Conservation (phyloP, 2,329 filamentous ascomycete species). For the Clathrospora elynae region DNA sequence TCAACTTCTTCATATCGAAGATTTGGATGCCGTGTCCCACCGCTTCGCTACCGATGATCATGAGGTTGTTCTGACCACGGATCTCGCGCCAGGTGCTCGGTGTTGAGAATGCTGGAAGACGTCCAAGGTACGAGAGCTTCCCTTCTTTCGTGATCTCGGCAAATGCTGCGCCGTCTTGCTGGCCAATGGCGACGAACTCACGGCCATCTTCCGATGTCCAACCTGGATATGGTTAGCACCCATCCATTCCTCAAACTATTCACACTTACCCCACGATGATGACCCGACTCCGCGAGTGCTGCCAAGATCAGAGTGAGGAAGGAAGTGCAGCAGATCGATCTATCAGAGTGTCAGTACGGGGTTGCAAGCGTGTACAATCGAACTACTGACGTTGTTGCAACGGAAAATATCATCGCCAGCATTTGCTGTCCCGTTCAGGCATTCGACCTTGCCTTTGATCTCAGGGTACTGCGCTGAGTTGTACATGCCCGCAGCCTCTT, state of each 20-base stretch:
- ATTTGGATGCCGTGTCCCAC: slow-evolving; percentile 63
- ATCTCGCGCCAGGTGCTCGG: slow-evolving; percentile 61
- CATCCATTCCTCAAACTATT: not conserved
- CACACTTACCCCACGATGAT: slow-evolving; percentile 54
- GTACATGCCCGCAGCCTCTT: slow-evolving; percentile 41
- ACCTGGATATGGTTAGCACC: slow-evolving; percentile 28
- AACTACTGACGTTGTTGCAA: slow-evolving; percentile 35
- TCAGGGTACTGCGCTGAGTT: slow-evolving; percentile 44
- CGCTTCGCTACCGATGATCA: slow-evolving; percentile 51
- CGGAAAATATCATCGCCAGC: slow-evolving; percentile 45
- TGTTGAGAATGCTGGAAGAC: slow-evolving; percentile 55
- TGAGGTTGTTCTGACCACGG: slow-evolving; percentile 51
- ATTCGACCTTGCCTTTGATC: slow-evolving; percentile 41
- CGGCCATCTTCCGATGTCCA: slow-evolving; percentile 60
- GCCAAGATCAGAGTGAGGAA: slow-evolving; percentile 60
- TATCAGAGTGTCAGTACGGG: slow-evolving; percentile 15
- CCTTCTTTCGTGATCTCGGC: slow-evolving; percentile 58
- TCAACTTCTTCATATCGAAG: slow-evolving; percentile 63
- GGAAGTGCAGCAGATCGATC: slow-evolving; percentile 63
- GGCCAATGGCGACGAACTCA: slow-evolving; percentile 61
- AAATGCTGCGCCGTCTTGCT: slow-evolving; percentile 61
- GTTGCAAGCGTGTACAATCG: no score
- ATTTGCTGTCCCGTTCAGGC: slow-evolving; percentile 47
- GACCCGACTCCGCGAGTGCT: slow-evolving; percentile 52
- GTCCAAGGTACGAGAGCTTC: slow-evolving; percentile 60